Evolutionary conservation across 371 early-diverging fungal species (phyloP).

Genomic region (Mycotypha africana): DNA sequence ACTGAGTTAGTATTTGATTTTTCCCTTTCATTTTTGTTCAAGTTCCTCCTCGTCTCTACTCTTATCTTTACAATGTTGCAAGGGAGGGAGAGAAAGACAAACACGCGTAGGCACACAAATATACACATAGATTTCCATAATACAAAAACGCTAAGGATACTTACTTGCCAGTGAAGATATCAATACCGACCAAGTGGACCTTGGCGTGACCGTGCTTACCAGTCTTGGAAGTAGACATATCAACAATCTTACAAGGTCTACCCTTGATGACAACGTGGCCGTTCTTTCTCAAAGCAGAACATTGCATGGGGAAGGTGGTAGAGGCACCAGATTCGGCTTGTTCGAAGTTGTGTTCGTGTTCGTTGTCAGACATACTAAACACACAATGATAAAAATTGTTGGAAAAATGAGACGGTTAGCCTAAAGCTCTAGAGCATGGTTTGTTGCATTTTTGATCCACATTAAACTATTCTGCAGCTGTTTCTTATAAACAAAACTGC

Average conservation of each 20-base stretch:
- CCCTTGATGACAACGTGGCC: slow-evolving; percentile 97
- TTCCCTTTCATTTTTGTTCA: too few species aligned
- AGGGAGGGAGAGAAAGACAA: too few species aligned
- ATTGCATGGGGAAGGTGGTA: slow-evolving; percentile 94
- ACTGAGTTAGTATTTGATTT: too few species aligned
- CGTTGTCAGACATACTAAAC: slow-evolving; percentile 48
- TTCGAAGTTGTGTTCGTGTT: slow-evolving; percentile 71
- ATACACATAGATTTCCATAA: not conserved
- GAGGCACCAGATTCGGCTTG: slow-evolving; percentile 83
- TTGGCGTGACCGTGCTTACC: slow-evolving; percentile 99
- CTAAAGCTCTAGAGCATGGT: too few species aligned
- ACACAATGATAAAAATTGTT: too few species aligned
- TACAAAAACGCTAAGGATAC: slow-evolving; percentile 10
- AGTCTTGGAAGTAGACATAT: slow-evolving; percentile 94
- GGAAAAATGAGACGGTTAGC: too few species aligned
- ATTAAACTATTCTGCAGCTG: too few species aligned
- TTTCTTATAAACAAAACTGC: too few species aligned
- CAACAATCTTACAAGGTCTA: slow-evolving; percentile 98
- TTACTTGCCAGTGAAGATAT: slow-evolving; percentile 97
- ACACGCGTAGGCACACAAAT: too few species aligned
- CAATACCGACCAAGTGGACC: slow-evolving; percentile 93
- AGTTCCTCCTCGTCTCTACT: too few species aligned
- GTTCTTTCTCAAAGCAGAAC: slow-evolving; percentile 98
- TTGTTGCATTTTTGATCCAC: too few species aligned
- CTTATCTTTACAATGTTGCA: too few species aligned